These are phyloP conservation scores for Lactarius tabidus DNA, from an alignment of 768 basidiomycete genomes.

Conservation along the genomic window DNA sequence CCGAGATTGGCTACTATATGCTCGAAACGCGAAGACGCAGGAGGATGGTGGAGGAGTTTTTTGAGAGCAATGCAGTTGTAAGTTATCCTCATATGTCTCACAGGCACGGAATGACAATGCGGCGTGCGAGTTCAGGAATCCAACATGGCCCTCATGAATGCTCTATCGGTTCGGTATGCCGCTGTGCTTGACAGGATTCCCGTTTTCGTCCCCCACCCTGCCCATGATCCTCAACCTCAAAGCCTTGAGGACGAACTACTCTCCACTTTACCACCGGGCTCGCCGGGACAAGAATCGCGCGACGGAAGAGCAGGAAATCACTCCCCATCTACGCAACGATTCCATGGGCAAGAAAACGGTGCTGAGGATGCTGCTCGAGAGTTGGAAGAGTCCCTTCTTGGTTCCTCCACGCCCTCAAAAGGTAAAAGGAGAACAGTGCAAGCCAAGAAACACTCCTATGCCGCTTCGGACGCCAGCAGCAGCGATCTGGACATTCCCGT, in stretches of 20 bases:
- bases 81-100: constrained; percentile 27
- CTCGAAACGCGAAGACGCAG: constrained; percentile 69
- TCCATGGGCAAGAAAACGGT: constrained; percentile 28
- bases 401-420: constrained; percentile 31
- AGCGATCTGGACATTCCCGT: constrained; percentile 52
- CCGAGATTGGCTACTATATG: constrained; percentile 64
- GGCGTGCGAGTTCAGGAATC: constrained; percentile 49
- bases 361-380: constrained; percentile 58
- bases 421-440: constrained; percentile 49
- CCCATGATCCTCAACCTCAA: constrained; percentile 31
- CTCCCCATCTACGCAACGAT: constrained; percentile 21
- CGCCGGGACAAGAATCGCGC: constrained; percentile 33
- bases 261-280: constrained; percentile 34
- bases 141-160: constrained; percentile 57
- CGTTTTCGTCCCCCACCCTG: constrained; percentile 35
- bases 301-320: constrained; percentile 24
- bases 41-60: constrained; percentile 69
- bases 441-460: constrained; percentile 41
- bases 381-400: constrained; percentile 53
- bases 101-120: neutral
- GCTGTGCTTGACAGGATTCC: constrained; percentile 45
- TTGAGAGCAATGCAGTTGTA: constrained; percentile 64
- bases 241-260: constrained; percentile 34
- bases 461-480: constrained; percentile 50
- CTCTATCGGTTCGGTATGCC: constrained; percentile 57